Base-by-base conservation (phyloP, 176 grass and related monocot species). In the Elaeis guineensis region DNA sequence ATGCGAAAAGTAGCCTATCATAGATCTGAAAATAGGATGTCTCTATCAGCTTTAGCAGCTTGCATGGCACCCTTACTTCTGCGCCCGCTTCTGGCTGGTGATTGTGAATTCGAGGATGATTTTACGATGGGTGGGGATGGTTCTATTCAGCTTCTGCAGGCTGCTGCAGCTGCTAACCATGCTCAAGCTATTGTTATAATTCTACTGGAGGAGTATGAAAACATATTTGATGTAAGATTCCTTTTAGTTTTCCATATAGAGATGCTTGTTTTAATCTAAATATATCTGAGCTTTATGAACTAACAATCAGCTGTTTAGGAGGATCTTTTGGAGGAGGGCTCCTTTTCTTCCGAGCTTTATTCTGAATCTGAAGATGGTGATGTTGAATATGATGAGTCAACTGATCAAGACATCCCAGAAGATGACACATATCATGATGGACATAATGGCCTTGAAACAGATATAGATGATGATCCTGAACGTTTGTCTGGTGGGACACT, bases 1-100 rank as follows among this genome's bases (percentile, higher is more conserved):
- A 98, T 98, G 93, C 82, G 78, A 62, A 69, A 72, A 50, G 87
- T 98, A 52, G 87, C 63, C 55, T 69, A 65, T 44, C 73, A 98
- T 67, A 98, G 86, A 87, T 58, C 78, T 49, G 83, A 85, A 70
- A 98, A 98, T 78, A 80, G 87, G 67, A 98, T 98, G 93, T 82
- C 87, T 71, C 72, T 80, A 64, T 82, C 88, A 53, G 93, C 93
- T 72, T 67, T 98, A 74, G 93, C 93, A 24, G 93, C 93, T 85
- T 98, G 93, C 63, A 98, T 98, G 93, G 87, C 93, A 23, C 93
- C 93, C 59, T 89, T 98, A 51, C 93, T 98, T 50, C 87, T 98
- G 49, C 83, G 93, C 50, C 87, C 93, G 50, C 81, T 98, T 53
- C 81, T 98, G 80, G 81, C 78, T 51, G 93, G 93, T 59, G 86